Evolutionary conservation across 2,329 filamentous ascomycete species (phyloP).

Genomic region (Trichophaea hybrida): DNA sequence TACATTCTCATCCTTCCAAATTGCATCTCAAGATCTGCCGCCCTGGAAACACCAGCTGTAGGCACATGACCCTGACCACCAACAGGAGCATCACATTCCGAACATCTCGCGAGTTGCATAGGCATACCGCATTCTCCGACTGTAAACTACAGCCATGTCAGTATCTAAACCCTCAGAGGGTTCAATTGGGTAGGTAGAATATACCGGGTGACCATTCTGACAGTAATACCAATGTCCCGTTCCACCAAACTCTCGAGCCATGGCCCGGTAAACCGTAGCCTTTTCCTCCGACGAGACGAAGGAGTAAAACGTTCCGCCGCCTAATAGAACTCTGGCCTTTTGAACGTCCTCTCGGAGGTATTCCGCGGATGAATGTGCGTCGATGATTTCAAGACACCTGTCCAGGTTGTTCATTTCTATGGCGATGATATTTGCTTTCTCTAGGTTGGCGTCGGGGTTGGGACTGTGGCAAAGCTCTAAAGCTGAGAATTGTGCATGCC

Average conservation of each 20-base stretch:
- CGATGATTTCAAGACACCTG: constrained; percentile 6
- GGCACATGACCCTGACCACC: constrained; percentile 41
- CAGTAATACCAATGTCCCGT: constrained; percentile 51
- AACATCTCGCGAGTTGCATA: constrained; percentile 46
- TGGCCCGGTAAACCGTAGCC: constrained; percentile 38
- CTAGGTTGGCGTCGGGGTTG: no score
- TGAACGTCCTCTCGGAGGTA: constrained; percentile 30
- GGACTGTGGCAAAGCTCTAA: constrained; percentile 3
- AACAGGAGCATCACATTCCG: constrained; percentile 45
- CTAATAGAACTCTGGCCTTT: constrained; percentile 36
- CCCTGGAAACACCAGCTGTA: constrained; percentile 40
- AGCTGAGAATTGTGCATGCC: constrained; percentile 14
- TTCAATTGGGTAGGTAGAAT: not conserved
- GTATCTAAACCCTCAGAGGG: not conserved
- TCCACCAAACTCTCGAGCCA: constrained; percentile 38
- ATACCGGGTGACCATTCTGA: constrained; percentile 39
- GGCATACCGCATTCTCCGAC: constrained; percentile 54
- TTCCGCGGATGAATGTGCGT: not conserved
- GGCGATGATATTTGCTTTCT: not conserved
- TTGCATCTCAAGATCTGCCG: constrained; percentile 36
- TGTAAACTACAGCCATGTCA: constrained; percentile 35
- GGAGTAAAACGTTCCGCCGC: constrained; percentile 36
- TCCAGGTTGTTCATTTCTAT: constrained; percentile 1
- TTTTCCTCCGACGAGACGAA: constrained; percentile 40
- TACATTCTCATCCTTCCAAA: constrained; percentile 18